Evolutionary conservation across 2,329 filamentous ascomycete species (phyloP).

Genomic region (Penicillium janthinellum): DNA sequence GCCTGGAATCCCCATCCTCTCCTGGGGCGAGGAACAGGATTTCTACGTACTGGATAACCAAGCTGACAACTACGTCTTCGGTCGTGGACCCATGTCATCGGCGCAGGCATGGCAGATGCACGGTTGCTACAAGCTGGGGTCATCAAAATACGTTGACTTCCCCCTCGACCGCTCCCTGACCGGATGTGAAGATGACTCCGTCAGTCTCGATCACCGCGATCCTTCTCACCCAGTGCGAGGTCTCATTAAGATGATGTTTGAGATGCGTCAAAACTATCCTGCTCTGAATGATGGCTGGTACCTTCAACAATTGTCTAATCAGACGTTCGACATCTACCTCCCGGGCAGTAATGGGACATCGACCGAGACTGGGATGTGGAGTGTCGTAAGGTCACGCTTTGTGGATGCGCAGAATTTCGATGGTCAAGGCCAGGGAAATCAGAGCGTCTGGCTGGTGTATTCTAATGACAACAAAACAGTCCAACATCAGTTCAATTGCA

Average conservation of each 20-base stretch:
- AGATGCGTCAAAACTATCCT: slow-evolving; percentile 59
- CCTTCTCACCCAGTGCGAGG: slow-evolving; percentile 63
- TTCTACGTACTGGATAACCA: slow-evolving; percentile 66
- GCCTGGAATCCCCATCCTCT: slow-evolving; percentile 61
- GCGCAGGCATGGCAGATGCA: slow-evolving; percentile 64
- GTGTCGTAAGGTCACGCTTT: slow-evolving; percentile 48
- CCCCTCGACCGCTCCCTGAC: slow-evolving; percentile 54
- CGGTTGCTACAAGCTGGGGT: slow-evolving; percentile 61
- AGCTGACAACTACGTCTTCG: slow-evolving; percentile 66
- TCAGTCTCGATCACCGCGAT: slow-evolving; percentile 64
- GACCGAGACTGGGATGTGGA: slow-evolving; percentile 64
- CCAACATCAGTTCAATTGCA: slow-evolving; percentile 61
- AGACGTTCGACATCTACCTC: slow-evolving; percentile 52
- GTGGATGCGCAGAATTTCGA: not conserved
- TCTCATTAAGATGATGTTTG: slow-evolving; percentile 62
- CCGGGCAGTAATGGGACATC: slow-evolving; percentile 55
- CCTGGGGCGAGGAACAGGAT: slow-evolving; percentile 67
- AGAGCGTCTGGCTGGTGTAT: slow-evolving; percentile 49
- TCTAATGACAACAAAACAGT: slow-evolving; percentile 50
- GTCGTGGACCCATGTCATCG: slow-evolving; percentile 62
- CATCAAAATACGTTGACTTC: slow-evolving; percentile 60
- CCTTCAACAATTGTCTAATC: slow-evolving; percentile 58
- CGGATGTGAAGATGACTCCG: slow-evolving; percentile 59
- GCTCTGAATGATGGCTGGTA: slow-evolving; percentile 62
- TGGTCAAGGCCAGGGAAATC: slow-evolving; percentile 37